Percentiles rank a stretch among this genome's conserved stretches.
These are phyloP conservation scores for Vanderwaltozyma tropicalis DNA, from an alignment of 805 yeast species.

Conservation along the genomic window DNA sequence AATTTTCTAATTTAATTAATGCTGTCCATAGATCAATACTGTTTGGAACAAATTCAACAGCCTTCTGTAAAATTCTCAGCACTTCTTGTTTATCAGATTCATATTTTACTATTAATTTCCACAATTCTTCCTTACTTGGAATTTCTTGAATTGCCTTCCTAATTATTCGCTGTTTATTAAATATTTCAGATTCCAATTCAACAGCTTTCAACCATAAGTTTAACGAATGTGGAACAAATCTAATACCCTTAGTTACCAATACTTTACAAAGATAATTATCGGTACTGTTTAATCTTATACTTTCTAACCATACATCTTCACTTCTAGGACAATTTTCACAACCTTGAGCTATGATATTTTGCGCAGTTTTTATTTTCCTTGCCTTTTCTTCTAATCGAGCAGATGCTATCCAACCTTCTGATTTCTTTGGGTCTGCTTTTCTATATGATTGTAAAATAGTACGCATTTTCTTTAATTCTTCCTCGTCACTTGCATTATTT, in stretches of 20 bases:
- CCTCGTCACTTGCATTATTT: conserved; percentile 1
- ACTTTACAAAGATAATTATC: conserved; percentile 39
- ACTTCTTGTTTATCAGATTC: conserved; percentile 47
- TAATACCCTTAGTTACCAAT: conserved; percentile 57
- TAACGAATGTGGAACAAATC: conserved; percentile 43
- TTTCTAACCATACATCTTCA: conserved; percentile 78
- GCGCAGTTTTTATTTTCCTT: conserved; percentile 46
- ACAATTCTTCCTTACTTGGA: conserved; percentile 49
- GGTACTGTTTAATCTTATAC: conserved; percentile 45
- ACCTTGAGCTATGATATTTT: conserved; percentile 58
- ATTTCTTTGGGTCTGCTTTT: conserved; percentile 58
- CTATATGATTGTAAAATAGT: conserved; percentile 56
- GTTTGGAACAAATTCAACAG: conserved; percentile 57
- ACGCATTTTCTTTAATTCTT: conserved; percentile 38
- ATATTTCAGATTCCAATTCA: conserved; percentile 49
- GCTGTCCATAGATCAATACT: conserved; percentile 59
- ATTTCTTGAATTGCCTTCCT: conserved; percentile 62
- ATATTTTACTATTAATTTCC: conserved; percentile 54
- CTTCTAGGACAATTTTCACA: conserved; percentile 54
- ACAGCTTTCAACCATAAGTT: conserved; percentile 65
- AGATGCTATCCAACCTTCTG: conserved; percentile 79
- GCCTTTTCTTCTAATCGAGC: conserved; percentile 69
- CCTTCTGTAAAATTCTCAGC: conserved; percentile 46
- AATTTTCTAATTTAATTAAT: conserved; percentile 35
- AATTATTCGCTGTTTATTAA: conserved; percentile 45